A percentile compares a stretch with the other conserved stretches of the same genome.
Evolutionary conservation across 192 early-diverging fungal species (phyloP).

Genomic region (Oehlia diaphana): DNA sequence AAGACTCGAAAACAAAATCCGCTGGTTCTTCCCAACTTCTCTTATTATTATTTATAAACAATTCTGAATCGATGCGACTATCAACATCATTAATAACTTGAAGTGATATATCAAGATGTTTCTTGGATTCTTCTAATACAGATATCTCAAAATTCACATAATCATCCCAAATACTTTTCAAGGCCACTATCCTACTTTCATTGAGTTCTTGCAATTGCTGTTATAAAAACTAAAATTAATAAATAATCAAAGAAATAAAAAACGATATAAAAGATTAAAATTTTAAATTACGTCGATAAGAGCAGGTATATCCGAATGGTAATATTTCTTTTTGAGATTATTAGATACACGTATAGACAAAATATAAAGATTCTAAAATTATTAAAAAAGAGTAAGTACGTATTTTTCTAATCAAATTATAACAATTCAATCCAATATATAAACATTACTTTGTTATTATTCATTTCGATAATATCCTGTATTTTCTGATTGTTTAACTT

Average conservation of each 20-base stretch:
- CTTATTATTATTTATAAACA: conserved; percentile 47
- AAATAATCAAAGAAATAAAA: not conserved
- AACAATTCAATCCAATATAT: not conserved
- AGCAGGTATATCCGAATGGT: conserved; percentile 60
- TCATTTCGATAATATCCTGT: conserved; percentile 67
- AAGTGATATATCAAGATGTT: conserved; percentile 36
- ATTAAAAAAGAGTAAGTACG: not conserved
- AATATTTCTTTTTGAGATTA: conserved; percentile 62
- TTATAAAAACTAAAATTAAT: conserved; percentile 10
- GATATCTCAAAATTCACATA: conserved; percentile 51
- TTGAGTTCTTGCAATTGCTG: conserved; percentile 66
- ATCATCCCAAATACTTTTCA: conserved; percentile 54
- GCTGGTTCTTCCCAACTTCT: conserved; percentile 31
- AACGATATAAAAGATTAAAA: not conserved
- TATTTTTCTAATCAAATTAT: not conserved
- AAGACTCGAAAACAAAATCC: conserved; percentile 41
- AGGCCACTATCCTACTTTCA: conserved; percentile 49
- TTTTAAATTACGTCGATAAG: conserved; percentile 51
- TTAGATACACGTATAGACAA: conserved; percentile 63
- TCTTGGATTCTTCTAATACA: conserved; percentile 35
- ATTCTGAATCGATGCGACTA: conserved; percentile 49
- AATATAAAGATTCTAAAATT: conserved; percentile 65
- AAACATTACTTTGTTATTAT: conserved; percentile 57
- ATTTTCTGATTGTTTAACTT: conserved; percentile 43
- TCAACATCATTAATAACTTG: conserved; percentile 49